Percentiles rank a stretch among this genome's conserved stretches.
These are phyloP conservation scores for Penicillium egyptiacum DNA, from an alignment of 495 filamentous ascomycete genomes.

Conservation along the genomic window DNA sequence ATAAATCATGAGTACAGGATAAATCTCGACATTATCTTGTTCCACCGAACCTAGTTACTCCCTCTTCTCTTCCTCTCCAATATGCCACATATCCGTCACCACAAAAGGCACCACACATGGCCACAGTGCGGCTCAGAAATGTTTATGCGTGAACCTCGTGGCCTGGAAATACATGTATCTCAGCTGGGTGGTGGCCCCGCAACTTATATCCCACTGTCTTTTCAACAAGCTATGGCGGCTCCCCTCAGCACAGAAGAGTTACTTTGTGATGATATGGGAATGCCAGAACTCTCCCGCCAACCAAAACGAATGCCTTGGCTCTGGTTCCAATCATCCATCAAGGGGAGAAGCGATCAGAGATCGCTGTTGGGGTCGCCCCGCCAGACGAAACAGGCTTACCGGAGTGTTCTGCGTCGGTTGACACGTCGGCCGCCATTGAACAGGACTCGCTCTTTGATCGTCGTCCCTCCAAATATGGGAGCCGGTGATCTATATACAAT, in stretches of 20 bases:
- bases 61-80: background rate
- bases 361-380: constrained; percentile 17
- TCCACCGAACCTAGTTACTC: background rate
- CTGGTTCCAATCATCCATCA: constrained; percentile 21
- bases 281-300: constrained; percentile 38
- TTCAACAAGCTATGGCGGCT: constrained; percentile 22
- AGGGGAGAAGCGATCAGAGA: constrained; percentile 9
- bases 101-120: constrained; percentile 44
- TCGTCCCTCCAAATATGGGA: constrained; percentile 31
- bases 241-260: constrained; percentile 29
- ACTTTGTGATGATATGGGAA: constrained; percentile 27
- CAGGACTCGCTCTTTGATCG: constrained; percentile 38
- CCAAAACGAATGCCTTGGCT: constrained; percentile 23
- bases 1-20: constrained; percentile 18
- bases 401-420: constrained; percentile 31
- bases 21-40: background rate
- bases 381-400: constrained; percentile 21
- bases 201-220: constrained; percentile 14
- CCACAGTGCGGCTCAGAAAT: constrained; percentile 37
- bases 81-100: constrained; percentile 35
- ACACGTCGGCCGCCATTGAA: constrained; percentile 39
- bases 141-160: constrained; percentile 24
- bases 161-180: constrained; percentile 15
- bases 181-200: constrained; percentile 1
- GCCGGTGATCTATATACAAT: constrained; percentile 23